Conservation (phyloP, 345 rosid species). For the Linum trigynum region DNA sequence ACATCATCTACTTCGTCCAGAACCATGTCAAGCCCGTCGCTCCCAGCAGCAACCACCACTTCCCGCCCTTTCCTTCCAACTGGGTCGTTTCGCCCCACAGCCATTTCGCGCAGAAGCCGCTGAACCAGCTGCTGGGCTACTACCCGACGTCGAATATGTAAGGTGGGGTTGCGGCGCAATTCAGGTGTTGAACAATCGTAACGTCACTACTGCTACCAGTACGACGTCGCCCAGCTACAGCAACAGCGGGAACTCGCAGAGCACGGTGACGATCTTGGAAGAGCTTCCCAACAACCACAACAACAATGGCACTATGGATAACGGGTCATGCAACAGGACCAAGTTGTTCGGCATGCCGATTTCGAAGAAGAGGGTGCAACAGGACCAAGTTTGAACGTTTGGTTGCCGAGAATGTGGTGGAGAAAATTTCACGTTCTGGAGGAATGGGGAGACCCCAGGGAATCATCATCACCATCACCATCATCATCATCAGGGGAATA, state of each 20-base stretch:
- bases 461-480: too few species aligned
- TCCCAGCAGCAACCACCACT: constrained; percentile 22
- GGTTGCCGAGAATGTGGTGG: too few species aligned
- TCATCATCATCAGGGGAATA: too few species aligned
- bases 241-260: constrained; percentile 18
- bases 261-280: constrained; percentile 32
- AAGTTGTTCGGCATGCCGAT: constrained; percentile 76
- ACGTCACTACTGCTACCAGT: constrained; percentile 17
- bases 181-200: constrained; percentile 18
- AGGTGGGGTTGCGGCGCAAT: constrained; percentile 14
- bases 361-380: constrained; percentile 62
- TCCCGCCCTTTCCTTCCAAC: too few species aligned
- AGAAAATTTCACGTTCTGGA: too few species aligned
- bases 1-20: constrained; percentile 83
- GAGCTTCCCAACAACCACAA: constrained; percentile 13
- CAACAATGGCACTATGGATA: constrained; percentile 10
- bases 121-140: constrained; percentile 36
- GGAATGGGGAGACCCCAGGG: too few species aligned
- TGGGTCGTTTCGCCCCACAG: too few species aligned
- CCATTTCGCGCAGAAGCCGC: constrained; percentile 34
- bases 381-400: too few species aligned
- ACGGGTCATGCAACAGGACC: constrained; percentile 22
- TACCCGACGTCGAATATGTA: constrained; percentile 13
- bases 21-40: constrained; percentile 80
- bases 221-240: neutral